Percentiles rank a stretch among this genome's conserved stretches.
Evolutionary conservation across 1,284 basidiomycete species (phyloP).

Genomic region (Vanrija pseudolonga): DNA sequence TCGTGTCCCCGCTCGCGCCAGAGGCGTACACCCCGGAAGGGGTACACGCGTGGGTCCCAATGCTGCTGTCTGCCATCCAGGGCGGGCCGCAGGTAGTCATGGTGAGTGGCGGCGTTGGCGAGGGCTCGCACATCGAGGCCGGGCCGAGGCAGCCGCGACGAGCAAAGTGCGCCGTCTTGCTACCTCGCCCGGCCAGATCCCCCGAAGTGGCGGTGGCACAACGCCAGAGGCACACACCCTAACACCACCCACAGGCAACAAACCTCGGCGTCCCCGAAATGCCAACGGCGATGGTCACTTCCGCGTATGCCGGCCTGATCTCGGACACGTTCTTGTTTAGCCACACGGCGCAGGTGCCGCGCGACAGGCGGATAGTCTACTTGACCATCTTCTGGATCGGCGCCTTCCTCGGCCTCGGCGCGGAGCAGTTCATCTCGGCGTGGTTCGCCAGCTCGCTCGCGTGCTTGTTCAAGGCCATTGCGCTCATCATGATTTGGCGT

Average conservation of each 20-base stretch:
- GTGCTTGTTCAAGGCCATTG: conserved; percentile 6
- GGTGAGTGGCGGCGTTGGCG: conserved; percentile 11
- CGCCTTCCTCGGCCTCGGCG: conserved; percentile 16
- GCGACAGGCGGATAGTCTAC: conserved; percentile 26
- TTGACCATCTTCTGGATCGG: conserved; percentile 25
- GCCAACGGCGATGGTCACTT: conserved; percentile 31
- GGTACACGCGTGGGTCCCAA: conserved; percentile 15
- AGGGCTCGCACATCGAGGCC: too few species aligned
- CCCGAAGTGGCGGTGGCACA: too few species aligned
- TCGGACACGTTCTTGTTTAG: conserved; percentile 26
- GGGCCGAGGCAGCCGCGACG: too few species aligned
- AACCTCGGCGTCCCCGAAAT: conserved; percentile 24
- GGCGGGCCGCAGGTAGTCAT: conserved; percentile 27
- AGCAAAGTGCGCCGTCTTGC: too few species aligned
- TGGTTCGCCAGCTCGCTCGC: conserved; percentile 8
- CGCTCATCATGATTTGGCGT: conserved; percentile 2
- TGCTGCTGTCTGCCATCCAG: conserved; percentile 19
- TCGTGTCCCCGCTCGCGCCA: conserved; percentile 5
- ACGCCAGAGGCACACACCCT: not conserved
- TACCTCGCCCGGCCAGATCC: too few species aligned
- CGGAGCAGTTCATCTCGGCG: conserved; percentile 5
- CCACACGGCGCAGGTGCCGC: not conserved
- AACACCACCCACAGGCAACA: conserved; percentile 14
- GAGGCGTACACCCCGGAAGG: not conserved
- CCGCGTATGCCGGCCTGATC: conserved; percentile 24